A percentile compares a stretch with the other conserved stretches of the same genome.
These are phyloP conservation scores for Calocera viscosa DNA, from an alignment of 768 basidiomycete species.

Conservation along the genomic window DNA sequence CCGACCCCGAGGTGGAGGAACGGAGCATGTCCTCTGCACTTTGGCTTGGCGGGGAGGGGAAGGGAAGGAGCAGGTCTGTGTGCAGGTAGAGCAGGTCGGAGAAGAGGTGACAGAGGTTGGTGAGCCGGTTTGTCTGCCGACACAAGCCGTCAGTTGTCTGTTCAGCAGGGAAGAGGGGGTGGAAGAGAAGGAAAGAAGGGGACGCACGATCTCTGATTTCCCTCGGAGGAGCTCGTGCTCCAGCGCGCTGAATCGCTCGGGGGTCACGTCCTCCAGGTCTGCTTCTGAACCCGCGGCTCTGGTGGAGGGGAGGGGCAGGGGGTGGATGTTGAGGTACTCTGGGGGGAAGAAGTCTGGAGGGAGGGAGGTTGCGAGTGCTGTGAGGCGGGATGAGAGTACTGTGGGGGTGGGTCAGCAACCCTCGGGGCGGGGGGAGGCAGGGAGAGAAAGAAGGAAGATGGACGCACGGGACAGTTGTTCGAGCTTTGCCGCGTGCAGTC, in stretches of 20 bases:
- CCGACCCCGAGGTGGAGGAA: background rate
- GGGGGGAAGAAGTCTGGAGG: background rate
- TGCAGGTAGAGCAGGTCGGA: slow-evolving; percentile 16
- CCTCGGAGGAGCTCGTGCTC: slow-evolving; percentile 77
- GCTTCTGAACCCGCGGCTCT: slow-evolving; percentile 27
- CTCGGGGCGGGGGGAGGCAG: slow-evolving; percentile 5
- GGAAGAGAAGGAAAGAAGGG: slow-evolving; percentile 17
- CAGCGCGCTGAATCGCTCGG: slow-evolving; percentile 64
- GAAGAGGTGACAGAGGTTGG: slow-evolving; percentile 19
- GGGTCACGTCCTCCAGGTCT: slow-evolving; percentile 56
- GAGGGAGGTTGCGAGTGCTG: slow-evolving; percentile 16
- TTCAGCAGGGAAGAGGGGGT: slow-evolving; percentile 12
- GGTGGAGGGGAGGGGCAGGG: slow-evolving; percentile 48
- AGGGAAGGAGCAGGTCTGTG: slow-evolving; percentile 13
- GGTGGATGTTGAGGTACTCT: slow-evolving; percentile 32
- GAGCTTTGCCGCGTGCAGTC: background rate
- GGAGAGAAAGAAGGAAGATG: background rate
- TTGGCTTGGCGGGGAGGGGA: slow-evolving; percentile 21
- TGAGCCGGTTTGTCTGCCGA: slow-evolving; percentile 19
- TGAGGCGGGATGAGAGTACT: slow-evolving; percentile 16
- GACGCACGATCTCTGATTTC: slow-evolving; percentile 71
- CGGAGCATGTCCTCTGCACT: slow-evolving; percentile 13
- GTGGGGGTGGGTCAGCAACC: background rate
- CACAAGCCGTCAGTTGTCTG: too few relatives aligned
- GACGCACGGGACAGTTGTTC: background rate